Evolutionary conservation across 805 yeast species (phyloP).

Genomic region (Monosporozyma yasuniensis): DNA sequence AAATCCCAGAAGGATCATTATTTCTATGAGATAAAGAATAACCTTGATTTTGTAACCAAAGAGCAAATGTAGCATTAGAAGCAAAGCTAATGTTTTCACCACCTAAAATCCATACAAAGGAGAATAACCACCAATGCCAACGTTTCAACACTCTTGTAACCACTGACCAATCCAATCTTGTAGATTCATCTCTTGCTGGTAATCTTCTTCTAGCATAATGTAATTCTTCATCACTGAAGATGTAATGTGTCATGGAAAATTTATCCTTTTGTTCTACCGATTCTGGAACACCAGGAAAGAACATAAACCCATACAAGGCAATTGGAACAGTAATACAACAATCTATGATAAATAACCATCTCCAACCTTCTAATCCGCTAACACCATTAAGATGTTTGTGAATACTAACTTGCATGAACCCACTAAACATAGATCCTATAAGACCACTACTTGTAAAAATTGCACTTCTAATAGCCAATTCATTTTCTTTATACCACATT

Average conservation of each 20-base stretch:
- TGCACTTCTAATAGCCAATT: slow-evolving; percentile 44
- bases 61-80: slow-evolving; percentile 38
- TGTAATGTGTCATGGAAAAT: slow-evolving; percentile 25
- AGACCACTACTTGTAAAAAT: slow-evolving; percentile 47
- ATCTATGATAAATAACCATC: slow-evolving; percentile 61
- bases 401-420: slow-evolving; percentile 51
- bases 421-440: slow-evolving; percentile 46
- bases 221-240: slow-evolving; percentile 35
- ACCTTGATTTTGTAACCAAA: slow-evolving; percentile 36
- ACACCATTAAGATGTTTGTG: slow-evolving; percentile 37
- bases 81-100: slow-evolving; percentile 42
- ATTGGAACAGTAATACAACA: slow-evolving; percentile 51
- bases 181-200: slow-evolving; percentile 32
- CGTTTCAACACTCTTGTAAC: slow-evolving; percentile 38
- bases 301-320: slow-evolving; percentile 45
- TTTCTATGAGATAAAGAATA: slow-evolving; percentile 40
- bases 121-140: slow-evolving; percentile 53
- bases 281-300: slow-evolving; percentile 54
- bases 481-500: slow-evolving; percentile 43
- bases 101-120: slow-evolving; percentile 43
- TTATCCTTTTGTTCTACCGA: slow-evolving; percentile 12
- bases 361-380: slow-evolving; percentile 52
- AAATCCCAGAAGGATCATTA: slow-evolving; percentile 48
- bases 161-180: slow-evolving; percentile 32
- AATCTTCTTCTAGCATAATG: slow-evolving; percentile 37